Evolutionary conservation across 2,329 filamentous ascomycete genomes (phyloP), one percentile per base, ranked within the genome.

Genomic region (Botrytis paeoniae): DNA sequence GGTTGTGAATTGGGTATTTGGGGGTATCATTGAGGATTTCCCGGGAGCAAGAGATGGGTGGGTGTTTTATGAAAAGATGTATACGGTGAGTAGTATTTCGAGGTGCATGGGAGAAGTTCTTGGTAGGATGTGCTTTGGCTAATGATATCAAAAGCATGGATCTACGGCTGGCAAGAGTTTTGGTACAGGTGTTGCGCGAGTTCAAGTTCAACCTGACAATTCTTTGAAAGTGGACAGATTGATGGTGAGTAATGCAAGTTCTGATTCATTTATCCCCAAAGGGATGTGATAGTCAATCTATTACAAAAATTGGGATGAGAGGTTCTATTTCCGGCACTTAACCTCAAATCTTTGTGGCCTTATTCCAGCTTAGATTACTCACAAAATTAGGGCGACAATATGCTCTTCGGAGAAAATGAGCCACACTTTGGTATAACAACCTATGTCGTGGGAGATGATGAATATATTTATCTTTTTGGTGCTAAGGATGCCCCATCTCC

Each of bases 401-500:
- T 70, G 16, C 9, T 64, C 4, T 69, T 64, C 41, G 41, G 60
- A 6, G 69, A 64, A 29, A 37, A 70, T 3, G 69, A 70, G 37
- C 69, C 69, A 37, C 57, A 64, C 22, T 70, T 70, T 10, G 69
- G 69, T 22, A 64, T 61, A 20, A 70, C n/a, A 45, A 62, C 69
- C 22, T 32, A 61, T 4, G 10, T 70, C 8, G 51, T 45, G 1
- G 69, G 57, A 45, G 41, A 48, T 6, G 69, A 70, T 37, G 43
- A 35, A 6, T 70, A 62, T 32, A 51, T 70, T 10, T 70, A 70
- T 25, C 69, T 70, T 12, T 39, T 70, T 5, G 69, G 69, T 9
- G 29, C 57, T 16, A 70, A 70, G 37, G 57, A 70, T 29, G 65
- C 65, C 14, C 65, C 65, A 32, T 57, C 65, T 12, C 65, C 65